Evolutionary conservation across 2,329 filamentous ascomycete genomes (phyloP).

Genomic region (Huntiella bhutanensis): DNA sequence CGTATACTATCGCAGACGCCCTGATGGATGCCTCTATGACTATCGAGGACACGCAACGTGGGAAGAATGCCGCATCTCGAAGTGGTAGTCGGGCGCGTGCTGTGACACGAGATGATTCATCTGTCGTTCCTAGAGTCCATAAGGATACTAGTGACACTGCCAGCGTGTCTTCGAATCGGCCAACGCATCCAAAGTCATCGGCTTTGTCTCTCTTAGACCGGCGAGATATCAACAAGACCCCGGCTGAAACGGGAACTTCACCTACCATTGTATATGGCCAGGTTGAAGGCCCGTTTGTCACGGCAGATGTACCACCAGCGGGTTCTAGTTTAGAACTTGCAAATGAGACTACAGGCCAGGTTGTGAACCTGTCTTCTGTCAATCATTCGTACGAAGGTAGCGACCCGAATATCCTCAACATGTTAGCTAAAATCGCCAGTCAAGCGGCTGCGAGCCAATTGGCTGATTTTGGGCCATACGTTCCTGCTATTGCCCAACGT

Average conservation of each 20-base stretch:
- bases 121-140: too few species aligned
- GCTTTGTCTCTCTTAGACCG: conserved; percentile 40
- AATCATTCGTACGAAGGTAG: conserved; percentile 56
- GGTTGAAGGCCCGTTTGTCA: conserved; percentile 35
- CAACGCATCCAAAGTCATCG: conserved; percentile 29
- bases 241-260: conserved; percentile 39
- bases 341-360: not conserved
- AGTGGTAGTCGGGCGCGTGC: conserved; percentile 7
- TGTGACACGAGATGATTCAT: conserved; percentile 3
- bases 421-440: conserved; percentile 70
- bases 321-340: not conserved
- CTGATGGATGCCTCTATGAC: conserved; percentile 81
- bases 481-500: conserved; percentile 28
- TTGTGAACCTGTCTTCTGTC: conserved; percentile 31
- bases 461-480: conserved; percentile 48
- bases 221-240: conserved; percentile 38
- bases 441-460: conserved; percentile 50
- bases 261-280: conserved; percentile 41
- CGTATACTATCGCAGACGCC: conserved; percentile 76
- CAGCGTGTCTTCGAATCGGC: conserved; percentile 14
- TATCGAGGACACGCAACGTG: conserved; percentile 44
- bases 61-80: conserved; percentile 27
- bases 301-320: conserved; percentile 1
- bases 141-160: conserved; percentile 3
- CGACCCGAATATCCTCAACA: conserved; percentile 46